Evolutionary conservation across 1,284 basidiomycete species (phyloP).

Genomic region (Leccinum fallax): DNA sequence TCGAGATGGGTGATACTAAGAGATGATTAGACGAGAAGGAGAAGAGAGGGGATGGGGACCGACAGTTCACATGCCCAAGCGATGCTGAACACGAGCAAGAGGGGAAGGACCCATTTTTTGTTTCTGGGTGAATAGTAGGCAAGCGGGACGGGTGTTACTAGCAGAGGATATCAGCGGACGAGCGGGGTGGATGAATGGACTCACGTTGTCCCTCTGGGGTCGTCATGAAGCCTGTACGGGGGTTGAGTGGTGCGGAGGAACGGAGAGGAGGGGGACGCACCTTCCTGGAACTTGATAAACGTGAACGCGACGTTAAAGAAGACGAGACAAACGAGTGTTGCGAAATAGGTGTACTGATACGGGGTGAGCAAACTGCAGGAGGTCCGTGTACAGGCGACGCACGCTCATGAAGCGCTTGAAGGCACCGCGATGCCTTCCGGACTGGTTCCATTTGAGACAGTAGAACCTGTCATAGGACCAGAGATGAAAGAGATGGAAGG

Average conservation of each 20-base stretch:
- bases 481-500: slow-evolving; percentile 66
- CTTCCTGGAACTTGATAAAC: slow-evolving; percentile 68
- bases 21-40: slow-evolving; percentile 3
- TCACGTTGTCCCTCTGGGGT: slow-evolving; percentile 42
- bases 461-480: slow-evolving; percentile 75
- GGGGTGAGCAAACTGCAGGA: slow-evolving; percentile 10
- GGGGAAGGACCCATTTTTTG: slow-evolving; percentile 59
- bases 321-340: slow-evolving; percentile 62
- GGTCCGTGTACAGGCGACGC: slow-evolving; percentile 29
- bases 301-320: slow-evolving; percentile 62
- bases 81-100: slow-evolving; percentile 66
- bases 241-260: slow-evolving; percentile 3
- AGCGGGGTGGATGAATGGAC: slow-evolving; percentile 18
- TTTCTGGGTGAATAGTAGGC: slow-evolving; percentile 46
- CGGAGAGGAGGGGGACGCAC: slow-evolving; percentile 36
- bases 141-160: slow-evolving; percentile 61
- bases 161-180: slow-evolving; percentile 12
- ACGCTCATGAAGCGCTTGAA: slow-evolving; percentile 84
- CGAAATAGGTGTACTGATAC: slow-evolving; percentile 70
- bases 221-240: slow-evolving; percentile 44
- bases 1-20: slow-evolving; percentile 77
- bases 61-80: slow-evolving; percentile 78
- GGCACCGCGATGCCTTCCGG: slow-evolving; percentile 71
- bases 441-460: slow-evolving; percentile 65
- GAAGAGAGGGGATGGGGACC: slow-evolving; percentile 18